Percentiles rank a stretch among this genome's conserved stretches.
Conservation (phyloP, 768 basidiomycete genomes). For the Boletus rufocinnamomeus region DNA sequence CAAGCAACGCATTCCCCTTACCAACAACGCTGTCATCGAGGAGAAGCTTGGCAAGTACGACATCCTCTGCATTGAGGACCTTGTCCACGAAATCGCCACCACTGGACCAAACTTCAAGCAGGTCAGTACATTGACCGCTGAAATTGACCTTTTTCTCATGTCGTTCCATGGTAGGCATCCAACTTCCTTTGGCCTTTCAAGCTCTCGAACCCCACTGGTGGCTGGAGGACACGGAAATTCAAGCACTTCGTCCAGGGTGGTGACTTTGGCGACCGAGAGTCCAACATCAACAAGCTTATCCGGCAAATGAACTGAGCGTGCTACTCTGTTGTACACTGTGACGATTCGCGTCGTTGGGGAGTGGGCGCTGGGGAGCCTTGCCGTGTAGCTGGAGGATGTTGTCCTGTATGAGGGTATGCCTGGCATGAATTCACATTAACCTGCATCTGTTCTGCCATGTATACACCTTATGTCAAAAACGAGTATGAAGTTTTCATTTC, state of each 20-base stretch:
- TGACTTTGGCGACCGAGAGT: constrained; percentile 96
- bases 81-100: constrained; percentile 95
- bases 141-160: neutral
- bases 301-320: constrained; percentile 81
- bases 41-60: constrained; percentile 86
- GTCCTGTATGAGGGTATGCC: constrained; percentile 33
- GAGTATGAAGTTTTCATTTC: constrained; percentile 24
- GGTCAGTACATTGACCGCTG: constrained; percentile 45
- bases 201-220: constrained; percentile 97
- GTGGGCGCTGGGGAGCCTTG: constrained; percentile 2
- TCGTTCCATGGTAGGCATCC: constrained; percentile 52
- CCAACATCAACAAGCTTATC: constrained; percentile 97
- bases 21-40: constrained; percentile 94
- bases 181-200: constrained; percentile 99
- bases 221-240: constrained; percentile 98
- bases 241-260: constrained; percentile 95
- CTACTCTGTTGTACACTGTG: neutral
- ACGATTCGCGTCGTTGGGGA: constrained; percentile 6
- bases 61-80: constrained; percentile 95
- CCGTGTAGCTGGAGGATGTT: constrained; percentile 15
- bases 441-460: constrained; percentile 26
- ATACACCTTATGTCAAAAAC: constrained; percentile 31
- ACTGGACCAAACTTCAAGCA: constrained; percentile 99
- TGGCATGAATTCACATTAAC: constrained; percentile 32
- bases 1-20: constrained; percentile 95